Base-by-base conservation (phyloP, 768 basidiomycete species). In the Sporobolomyces phaffii region DNA sequence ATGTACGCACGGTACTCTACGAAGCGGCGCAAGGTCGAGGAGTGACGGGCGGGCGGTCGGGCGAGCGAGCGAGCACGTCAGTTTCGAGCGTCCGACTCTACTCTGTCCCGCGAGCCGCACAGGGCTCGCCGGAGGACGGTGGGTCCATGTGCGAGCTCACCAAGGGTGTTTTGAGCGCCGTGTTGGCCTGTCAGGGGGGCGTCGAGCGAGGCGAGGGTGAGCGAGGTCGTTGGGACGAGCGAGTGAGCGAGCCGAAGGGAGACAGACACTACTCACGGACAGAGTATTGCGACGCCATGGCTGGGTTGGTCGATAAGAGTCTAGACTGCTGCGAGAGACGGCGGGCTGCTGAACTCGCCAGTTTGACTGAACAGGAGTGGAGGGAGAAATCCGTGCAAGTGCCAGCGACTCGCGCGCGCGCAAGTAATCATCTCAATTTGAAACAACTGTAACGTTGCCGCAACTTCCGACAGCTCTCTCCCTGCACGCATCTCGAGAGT, bases 1-100 rank as follows among this genome's bases (percentile, higher is more conserved):
- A 91, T 85, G 84, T 80, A 99, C 65, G 94, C 87, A 72, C 94
- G 88, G 81, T 97, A 91, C 74, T 98, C 96, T 97, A n/a, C n/a
- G n/a, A n/a, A n/a, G n/a, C n/a, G n/a, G 79, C 53, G 28, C 6
- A 57, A 11, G 24, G 28, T 56, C 51, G n/a, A 24, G 7, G 33
- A 0, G 50, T 20, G 43, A n/a, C 10, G 22, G 31, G 38, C 31
- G 15, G n/a, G 50, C 18, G 17, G 43, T 48, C 57, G n/a, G 41
- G 54, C 20, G 34, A n/a, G 54, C 58, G 14, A 66, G 74, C 72
- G 77, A 73, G 76, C 67, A 62, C 62, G 59, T 44, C 65, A 11
- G 49, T 22, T 50, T 52, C 57, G 43, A 38, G 59, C 7, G 52
- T 8, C 49, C 24, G 40, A 51, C 48, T 17, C 38, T 9, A 38